These are phyloP conservation scores for Suillus paluster DNA, from an alignment of 768 basidiomycete genomes.

Conservation along the genomic window DNA sequence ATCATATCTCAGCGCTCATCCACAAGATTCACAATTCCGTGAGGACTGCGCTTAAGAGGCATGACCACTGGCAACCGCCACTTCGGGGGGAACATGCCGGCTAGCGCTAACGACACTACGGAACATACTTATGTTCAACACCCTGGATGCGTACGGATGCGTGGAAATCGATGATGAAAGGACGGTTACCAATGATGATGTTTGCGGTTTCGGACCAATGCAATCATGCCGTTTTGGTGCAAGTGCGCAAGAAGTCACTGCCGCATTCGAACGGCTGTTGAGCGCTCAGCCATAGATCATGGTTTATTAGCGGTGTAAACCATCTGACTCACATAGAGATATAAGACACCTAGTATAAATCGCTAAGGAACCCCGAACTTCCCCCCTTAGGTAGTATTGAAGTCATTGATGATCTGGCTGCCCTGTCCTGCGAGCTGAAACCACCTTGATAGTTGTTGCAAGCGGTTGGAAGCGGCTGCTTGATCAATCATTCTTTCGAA, in stretches of 20 bases:
- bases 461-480: background rate
- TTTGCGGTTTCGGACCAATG: constrained; percentile 21
- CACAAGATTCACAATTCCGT: constrained; percentile 3
- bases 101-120: background rate
- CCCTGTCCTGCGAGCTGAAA: too few species aligned
- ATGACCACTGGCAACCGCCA: background rate
- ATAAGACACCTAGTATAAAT: background rate
- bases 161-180: constrained; percentile 7
- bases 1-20: background rate
- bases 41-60: background rate
- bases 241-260: constrained; percentile 12
- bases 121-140: background rate
- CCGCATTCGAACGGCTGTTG: constrained; percentile 13
- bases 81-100: background rate
- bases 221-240: constrained; percentile 23
- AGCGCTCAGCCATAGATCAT: background rate
- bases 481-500: background rate
- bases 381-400: background rate
- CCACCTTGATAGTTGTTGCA: too few species aligned
- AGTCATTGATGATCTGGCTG: background rate
- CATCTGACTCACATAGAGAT: background rate
- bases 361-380: background rate
- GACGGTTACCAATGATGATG: constrained; percentile 1
- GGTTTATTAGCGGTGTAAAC: background rate
- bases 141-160: constrained; percentile 1